Evolutionary conservation across 2,329 filamentous ascomycete genomes (phyloP).

Genomic region (Lecanicillium sp.): DNA sequence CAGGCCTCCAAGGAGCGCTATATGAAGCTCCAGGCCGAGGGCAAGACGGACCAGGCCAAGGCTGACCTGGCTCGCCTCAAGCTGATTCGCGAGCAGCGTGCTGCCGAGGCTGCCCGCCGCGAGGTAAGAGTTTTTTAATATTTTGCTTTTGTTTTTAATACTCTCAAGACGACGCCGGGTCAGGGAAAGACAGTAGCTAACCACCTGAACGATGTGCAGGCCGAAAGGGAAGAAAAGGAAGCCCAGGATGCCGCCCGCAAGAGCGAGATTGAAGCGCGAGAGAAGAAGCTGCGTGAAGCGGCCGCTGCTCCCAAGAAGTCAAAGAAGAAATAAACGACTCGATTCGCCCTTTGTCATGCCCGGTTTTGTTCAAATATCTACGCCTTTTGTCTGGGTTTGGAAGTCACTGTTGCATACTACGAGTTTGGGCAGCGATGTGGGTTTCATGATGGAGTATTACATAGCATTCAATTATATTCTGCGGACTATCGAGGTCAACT

Average conservation of each 20-base stretch:
- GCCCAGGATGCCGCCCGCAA: constrained; percentile 40
- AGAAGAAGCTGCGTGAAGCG: constrained; percentile 48
- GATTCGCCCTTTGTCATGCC: not conserved
- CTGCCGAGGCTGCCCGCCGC: constrained; percentile 74
- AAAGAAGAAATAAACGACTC: constrained; percentile 33
- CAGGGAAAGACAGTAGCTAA: constrained; percentile 7
- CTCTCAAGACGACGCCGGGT: not conserved
- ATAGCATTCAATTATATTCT: not conserved
- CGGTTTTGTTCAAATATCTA: not conserved
- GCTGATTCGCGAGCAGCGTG: constrained; percentile 78
- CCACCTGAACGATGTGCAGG: constrained; percentile 28
- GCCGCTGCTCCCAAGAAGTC: constrained; percentile 42
- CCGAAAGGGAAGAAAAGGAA: constrained; percentile 51
- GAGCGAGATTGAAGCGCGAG: constrained; percentile 45
- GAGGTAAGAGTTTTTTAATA: constrained; percentile 57
- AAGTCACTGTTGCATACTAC: too few species aligned
- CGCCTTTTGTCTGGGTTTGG: too few species aligned
- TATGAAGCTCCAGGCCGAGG: constrained; percentile 83
- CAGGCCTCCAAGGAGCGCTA: constrained; percentile 85
- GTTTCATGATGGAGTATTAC: not conserved
- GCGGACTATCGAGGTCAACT: too few species aligned
- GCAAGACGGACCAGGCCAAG: constrained; percentile 94
- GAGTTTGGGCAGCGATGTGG: too few species aligned
- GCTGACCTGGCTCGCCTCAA: constrained; percentile 78
- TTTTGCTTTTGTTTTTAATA: too few species aligned